phyloP scores from a whole-genome alignment of 148 eudicot species.

The Polygonum maritimum region DNA sequence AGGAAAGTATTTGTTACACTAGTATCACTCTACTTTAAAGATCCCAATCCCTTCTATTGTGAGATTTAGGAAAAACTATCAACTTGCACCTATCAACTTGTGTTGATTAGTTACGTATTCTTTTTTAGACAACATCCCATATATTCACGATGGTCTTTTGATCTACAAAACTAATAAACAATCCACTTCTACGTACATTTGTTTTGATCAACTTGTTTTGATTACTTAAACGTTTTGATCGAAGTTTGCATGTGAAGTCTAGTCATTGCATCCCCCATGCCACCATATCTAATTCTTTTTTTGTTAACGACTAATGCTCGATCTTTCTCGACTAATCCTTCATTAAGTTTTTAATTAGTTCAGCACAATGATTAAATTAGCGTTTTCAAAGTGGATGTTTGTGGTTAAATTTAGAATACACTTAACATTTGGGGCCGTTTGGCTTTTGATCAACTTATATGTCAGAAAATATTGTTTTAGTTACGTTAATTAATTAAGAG shows the following conservation, averaged over 20 bases:
- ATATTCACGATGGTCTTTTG: no score
- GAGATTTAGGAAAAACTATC: background rate
- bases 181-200: no score
- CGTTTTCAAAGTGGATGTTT: background rate
- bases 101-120: no score
- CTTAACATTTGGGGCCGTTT: no score
- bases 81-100: background rate
- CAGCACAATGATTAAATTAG: background rate
- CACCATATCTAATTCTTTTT: background rate
- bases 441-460: no score
- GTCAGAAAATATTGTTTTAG: no score
- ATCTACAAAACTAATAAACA: no score
- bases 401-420: background rate
- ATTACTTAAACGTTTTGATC: background rate
- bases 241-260: conserved; percentile 2
- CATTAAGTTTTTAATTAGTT: background rate
- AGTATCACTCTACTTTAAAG: no score
- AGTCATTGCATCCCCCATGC: background rate
- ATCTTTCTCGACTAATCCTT: background rate
- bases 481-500: no score
- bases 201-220: no score
- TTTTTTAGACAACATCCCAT: no score
- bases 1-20: no score
- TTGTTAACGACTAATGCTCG: background rate
- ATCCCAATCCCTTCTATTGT: background rate